Base-by-base conservation (phyloP, 176 grass and related monocot genomes). In the Rhipidocladum racemiflorum region DNA sequence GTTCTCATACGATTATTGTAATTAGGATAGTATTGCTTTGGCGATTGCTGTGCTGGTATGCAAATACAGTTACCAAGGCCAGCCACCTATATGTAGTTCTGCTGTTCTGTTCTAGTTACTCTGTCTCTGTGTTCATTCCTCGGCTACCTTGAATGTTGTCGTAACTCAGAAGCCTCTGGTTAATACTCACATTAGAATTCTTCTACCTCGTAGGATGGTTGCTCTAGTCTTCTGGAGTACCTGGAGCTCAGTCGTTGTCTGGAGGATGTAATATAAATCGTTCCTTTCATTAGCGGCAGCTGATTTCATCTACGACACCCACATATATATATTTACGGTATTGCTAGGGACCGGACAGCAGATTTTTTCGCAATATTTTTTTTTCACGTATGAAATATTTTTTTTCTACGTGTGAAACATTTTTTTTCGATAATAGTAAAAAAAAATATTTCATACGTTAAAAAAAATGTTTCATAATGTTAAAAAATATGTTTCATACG, bases 51-150 rank as follows among this genome's bases (percentile, higher is more conserved):
- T 68, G 87, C 70, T 81, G 63, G 82, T 70, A 80, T 72, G 77
- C 78, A 81, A 81, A 81, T 85, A 76, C 85, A 54, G 64, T 89
- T 85, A 50, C 21, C 4, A 76, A 76, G 55, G 78, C 78, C 88
- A 85, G 83, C 77, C 71, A 34, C 54, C 68, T 70, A 13, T 70
- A 81, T 68, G 16, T 69, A 64, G 30, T 79, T 88, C 67, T 68
- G 48, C 27, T 63, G 23, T 63, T 32, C 16, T 77, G 30, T 81
- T 38, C 61, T 87, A 59, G 59, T 74, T 34, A 51, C 15, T 50
- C 29, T 86, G 38, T 34, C 51, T 55, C 6, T 44, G 18, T 60
- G 2, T 23, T 82, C 25, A 49, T 72, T 59, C 53, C 25, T 70
- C 17, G 21, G 61, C 53, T 85, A 0, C 20, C 17, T 76, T 21